These are phyloP conservation scores for Diaporthe australafricana DNA, from an alignment of 2,329 filamentous ascomycete genomes.

Conservation along the genomic window DNA sequence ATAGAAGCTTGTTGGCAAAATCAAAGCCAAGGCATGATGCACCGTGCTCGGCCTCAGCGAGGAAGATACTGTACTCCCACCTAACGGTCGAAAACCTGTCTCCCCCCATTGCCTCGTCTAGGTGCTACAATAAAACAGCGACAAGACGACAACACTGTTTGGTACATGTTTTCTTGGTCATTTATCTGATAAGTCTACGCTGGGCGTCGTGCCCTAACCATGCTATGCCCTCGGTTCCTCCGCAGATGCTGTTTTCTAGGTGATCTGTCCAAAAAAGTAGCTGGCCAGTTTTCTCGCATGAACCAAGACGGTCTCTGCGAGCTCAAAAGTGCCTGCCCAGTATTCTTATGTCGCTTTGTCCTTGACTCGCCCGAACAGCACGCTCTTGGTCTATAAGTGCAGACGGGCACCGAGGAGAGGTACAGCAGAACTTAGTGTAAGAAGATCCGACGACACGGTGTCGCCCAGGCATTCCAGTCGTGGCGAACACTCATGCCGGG, in stretches of 20 bases:
- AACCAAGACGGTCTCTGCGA: constrained; percentile 2
- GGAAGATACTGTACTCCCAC: no score
- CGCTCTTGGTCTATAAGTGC: background rate
- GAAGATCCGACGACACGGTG: background rate
- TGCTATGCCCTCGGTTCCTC: constrained; percentile 15
- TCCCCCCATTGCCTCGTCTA: background rate
- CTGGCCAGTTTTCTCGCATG: background rate
- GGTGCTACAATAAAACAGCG: background rate
- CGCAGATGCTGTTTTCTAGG: constrained; percentile 14
- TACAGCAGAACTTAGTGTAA: background rate
- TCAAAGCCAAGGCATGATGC: no score
- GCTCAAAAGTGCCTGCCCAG: background rate
- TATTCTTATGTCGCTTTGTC: background rate
- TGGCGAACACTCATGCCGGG: constrained; percentile 1
- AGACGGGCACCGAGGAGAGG: constrained; percentile 1
- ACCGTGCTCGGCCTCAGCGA: no score
- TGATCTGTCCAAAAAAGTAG: constrained; percentile 17
- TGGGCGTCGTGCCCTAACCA: constrained; percentile 8
- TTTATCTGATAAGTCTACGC: constrained; percentile 1
- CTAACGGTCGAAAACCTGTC: no score
- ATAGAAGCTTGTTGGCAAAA: no score
- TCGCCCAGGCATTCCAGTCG: background rate
- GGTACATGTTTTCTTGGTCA: constrained; percentile 10
- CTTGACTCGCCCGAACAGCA: background rate
- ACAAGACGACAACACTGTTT: background rate